phyloP scores from a whole-genome alignment of 2,329 filamentous ascomycete species.

The Hypoxylon sp. region DNA sequence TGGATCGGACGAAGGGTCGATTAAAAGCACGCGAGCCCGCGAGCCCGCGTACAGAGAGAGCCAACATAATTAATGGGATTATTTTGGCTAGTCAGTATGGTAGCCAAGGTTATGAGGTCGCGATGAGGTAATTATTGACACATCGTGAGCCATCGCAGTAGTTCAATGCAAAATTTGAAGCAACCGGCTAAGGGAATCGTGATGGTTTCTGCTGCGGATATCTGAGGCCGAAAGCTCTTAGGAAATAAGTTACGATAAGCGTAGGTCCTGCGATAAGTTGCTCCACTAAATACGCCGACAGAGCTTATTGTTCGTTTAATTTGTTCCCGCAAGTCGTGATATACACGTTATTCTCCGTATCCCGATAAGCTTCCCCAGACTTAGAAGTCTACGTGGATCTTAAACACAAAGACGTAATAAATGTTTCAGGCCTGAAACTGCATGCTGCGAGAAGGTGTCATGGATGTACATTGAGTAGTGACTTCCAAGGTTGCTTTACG shows the following conservation, averaged over 20 bases:
- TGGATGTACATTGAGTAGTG: neutral
- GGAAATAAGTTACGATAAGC: slow-evolving; percentile 11
- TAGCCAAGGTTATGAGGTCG: slow-evolving; percentile 16
- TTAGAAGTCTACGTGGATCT: neutral
- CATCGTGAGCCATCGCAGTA: slow-evolving; percentile 48
- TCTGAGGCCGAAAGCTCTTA: slow-evolving; percentile 45
- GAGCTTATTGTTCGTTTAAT: neutral
- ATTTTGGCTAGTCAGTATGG: neutral
- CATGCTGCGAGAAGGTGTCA: neutral
- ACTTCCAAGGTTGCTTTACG: slow-evolving; percentile 1
- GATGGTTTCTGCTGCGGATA: slow-evolving; percentile 52
- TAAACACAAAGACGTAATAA: neutral
- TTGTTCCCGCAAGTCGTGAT: neutral
- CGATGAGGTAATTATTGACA: slow-evolving; percentile 42
- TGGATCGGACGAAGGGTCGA: slow-evolving; percentile 41
- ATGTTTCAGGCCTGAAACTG: slow-evolving; percentile 22
- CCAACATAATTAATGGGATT: slow-evolving; percentile 43
- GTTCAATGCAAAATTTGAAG: slow-evolving; percentile 44
- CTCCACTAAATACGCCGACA: slow-evolving; percentile 8
- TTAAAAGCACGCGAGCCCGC: slow-evolving; percentile 44
- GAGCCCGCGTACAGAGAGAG: slow-evolving; percentile 43
- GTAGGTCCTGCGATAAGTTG: slow-evolving; percentile 10
- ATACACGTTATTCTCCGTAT: neutral
- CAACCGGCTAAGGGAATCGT: slow-evolving; percentile 42
- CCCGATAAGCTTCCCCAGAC: neutral